A percentile compares a stretch with the other conserved stretches of the same genome.
Conservation (phyloP, 768 basidiomycete genomes). For the Tylopilus sp. region DNA sequence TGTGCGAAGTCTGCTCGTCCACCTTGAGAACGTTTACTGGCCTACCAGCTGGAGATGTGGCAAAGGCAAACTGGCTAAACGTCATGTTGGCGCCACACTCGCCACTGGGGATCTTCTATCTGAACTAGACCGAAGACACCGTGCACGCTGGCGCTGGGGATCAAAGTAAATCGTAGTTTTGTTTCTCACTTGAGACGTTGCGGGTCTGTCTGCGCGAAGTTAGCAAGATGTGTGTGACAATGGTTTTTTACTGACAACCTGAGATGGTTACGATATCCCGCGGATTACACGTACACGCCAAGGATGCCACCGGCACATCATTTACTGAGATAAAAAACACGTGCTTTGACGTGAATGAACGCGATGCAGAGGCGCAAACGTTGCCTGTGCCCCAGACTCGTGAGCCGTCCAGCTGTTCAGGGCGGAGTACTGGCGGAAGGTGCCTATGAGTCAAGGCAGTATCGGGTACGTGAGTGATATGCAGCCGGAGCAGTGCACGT, state of each 20-base stretch:
- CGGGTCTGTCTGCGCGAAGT: neutral
- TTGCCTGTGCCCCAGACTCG: neutral
- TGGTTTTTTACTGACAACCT: neutral
- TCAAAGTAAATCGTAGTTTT: neutral
- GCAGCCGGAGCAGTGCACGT: constrained; percentile 5
- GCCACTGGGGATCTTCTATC: neutral
- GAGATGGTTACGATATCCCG: neutral
- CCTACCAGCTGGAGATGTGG: neutral
- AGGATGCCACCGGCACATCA: too few species aligned
- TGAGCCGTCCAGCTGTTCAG: neutral
- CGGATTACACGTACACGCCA: neutral
- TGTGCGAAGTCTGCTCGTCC: neutral
- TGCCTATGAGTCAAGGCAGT: constrained; percentile 4
- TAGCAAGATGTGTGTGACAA: neutral
- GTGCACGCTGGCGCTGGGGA: too few species aligned
- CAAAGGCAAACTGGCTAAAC: too few species aligned
- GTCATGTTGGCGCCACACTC: too few species aligned
- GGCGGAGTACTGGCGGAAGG: neutral
- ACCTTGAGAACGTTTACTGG: neutral
- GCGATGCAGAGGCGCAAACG: neutral
- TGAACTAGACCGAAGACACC: neutral
- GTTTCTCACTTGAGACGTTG: neutral
- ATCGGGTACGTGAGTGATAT: constrained; percentile 14
- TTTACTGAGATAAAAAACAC: neutral
- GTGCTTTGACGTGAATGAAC: neutral